Conservation (phyloP, 2,329 filamentous ascomycete species). For the Bipolaris sorokiniana region DNA sequence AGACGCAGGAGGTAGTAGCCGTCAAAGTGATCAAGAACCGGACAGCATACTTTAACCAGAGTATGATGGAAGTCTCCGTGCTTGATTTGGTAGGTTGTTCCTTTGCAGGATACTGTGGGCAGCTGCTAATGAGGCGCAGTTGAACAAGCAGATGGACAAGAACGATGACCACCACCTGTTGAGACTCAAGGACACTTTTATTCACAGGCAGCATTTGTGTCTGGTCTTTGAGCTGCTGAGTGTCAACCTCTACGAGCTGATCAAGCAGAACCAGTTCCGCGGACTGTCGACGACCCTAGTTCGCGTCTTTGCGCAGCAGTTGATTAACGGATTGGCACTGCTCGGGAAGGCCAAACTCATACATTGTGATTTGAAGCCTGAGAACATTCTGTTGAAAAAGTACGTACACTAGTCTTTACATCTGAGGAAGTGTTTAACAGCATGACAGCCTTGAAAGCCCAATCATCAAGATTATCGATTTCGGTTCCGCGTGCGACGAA, state of each 20-base stretch:
- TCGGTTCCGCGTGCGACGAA: conserved; percentile 97
- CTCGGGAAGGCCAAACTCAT: conserved; percentile 96
- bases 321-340: conserved; percentile 88
- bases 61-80: conserved; percentile 99
- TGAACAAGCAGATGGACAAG: conserved; percentile 98
- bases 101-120: background rate
- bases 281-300: conserved; percentile 96
- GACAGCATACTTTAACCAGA: conserved; percentile 99
- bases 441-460: conserved; percentile 79
- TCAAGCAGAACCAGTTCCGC: conserved; percentile 99
- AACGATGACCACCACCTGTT: conserved; percentile 97
- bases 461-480: conserved; percentile 99
- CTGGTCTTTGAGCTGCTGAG: conserved; percentile 95
- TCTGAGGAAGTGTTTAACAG: conserved; percentile 16
- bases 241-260: conserved; percentile 97
- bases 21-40: conserved; percentile 99
- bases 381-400: conserved; percentile 98
- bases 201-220: conserved; percentile 95
- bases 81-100: conserved; percentile 76
- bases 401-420: conserved; percentile 44
- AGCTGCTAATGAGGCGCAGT: conserved; percentile 56
- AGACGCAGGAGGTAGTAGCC: conserved; percentile 96
- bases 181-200: conserved; percentile 95
- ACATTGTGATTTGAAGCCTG: conserved; percentile 96
- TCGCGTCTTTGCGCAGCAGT: conserved; percentile 94